A percentile compares a stretch with the other conserved stretches of the same genome.
Evolutionary conservation across 1,139 yeast genomes (phyloP).

Genomic region (Pichia sp.): DNA sequence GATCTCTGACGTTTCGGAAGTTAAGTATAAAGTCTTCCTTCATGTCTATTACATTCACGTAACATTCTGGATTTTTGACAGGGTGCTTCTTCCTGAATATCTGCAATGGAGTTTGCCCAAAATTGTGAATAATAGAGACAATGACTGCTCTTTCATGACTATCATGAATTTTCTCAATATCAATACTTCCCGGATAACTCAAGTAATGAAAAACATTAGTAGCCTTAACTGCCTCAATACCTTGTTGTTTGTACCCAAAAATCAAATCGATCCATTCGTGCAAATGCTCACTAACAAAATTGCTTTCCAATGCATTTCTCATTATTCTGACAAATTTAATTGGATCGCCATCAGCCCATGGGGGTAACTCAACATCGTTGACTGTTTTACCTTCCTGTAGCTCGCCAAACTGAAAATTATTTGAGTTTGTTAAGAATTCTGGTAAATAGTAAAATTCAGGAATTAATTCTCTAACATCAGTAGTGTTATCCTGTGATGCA

Average conservation of each 20-base stretch:
- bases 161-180: conserved; percentile 66
- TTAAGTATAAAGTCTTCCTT: conserved; percentile 27
- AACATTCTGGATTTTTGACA: conserved; percentile 27
- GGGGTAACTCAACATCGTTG: conserved; percentile 64
- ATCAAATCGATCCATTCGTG: conserved; percentile 81
- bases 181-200: conserved; percentile 78
- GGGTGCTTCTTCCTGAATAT: conserved; percentile 66
- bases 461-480: conserved; percentile 79
- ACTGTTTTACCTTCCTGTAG: conserved; percentile 58
- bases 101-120: conserved; percentile 83
- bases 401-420: conserved; percentile 62
- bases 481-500: conserved; percentile 70
- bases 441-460: conserved; percentile 84
- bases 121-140: conserved; percentile 80
- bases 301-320: conserved; percentile 77
- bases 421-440: conserved; percentile 63
- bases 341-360: conserved; percentile 79
- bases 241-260: conserved; percentile 76
- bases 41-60: conserved; percentile 26
- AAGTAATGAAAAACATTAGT: conserved; percentile 76
- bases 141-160: conserved; percentile 69
- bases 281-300: conserved; percentile 67
- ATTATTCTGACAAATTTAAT: conserved; percentile 65
- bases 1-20: conserved; percentile 28
- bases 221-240: conserved; percentile 57